These are phyloP conservation scores for Penicillium sp. DNA, from an alignment of 2,329 filamentous ascomycete species.

Conservation along the genomic window DNA sequence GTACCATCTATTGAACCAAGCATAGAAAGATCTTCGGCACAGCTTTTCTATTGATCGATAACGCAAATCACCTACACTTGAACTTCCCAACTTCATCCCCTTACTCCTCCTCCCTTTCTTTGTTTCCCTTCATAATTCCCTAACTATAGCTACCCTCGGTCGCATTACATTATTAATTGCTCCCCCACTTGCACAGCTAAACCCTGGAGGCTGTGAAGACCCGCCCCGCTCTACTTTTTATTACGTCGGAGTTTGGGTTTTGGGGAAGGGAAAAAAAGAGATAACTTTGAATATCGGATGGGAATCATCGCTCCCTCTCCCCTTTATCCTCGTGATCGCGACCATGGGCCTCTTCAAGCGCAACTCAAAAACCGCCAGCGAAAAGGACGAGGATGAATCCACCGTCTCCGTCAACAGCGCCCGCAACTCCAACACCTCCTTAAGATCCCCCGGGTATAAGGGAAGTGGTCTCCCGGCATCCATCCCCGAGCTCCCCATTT, in stretches of 20 bases:
- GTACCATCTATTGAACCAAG: not conserved
- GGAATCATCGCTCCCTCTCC: constrained; percentile 1
- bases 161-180: no score
- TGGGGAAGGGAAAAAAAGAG: not conserved
- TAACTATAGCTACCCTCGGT: no score
- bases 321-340: constrained; percentile 1
- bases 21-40: not conserved
- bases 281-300: not conserved
- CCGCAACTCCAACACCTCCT: constrained; percentile 44
- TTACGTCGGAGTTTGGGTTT: no score
- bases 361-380: constrained; percentile 40
- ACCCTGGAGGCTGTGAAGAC: constrained; percentile 15
- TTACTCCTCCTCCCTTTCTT: not conserved
- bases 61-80: not conserved
- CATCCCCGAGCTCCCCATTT: constrained; percentile 72
- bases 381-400: constrained; percentile 40
- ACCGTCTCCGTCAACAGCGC: constrained; percentile 40
- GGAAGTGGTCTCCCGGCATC: constrained; percentile 46
- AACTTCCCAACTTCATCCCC: not conserved
- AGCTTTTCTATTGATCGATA: not conserved
- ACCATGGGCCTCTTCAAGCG: constrained; percentile 45
- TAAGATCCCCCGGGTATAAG: constrained; percentile 48
- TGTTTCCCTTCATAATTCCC: no score
- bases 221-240: constrained; percentile 9
- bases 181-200: constrained; percentile 4